phyloP scores from a whole-genome alignment of 106 monocot genomes.

The Dendrobium huoshanense region DNA sequence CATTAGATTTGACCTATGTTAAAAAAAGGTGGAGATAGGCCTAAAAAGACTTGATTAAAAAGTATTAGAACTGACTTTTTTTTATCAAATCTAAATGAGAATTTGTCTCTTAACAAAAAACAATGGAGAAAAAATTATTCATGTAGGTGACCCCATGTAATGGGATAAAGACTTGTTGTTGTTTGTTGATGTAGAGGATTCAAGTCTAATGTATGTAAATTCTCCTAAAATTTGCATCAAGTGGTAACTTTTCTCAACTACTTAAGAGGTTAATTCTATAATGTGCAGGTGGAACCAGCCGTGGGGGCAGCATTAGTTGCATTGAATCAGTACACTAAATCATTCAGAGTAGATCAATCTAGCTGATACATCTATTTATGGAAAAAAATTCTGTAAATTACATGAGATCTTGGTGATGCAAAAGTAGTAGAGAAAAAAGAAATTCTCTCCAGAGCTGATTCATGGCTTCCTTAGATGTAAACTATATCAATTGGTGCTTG shows the following conservation, averaged over 20 bases:
- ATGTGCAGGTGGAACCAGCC: conserved; percentile 83
- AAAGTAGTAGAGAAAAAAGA: not conserved
- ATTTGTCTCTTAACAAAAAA: too few species aligned
- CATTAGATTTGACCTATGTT: too few species aligned
- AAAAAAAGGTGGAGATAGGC: too few species aligned
- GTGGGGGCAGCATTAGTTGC: conserved; percentile 89
- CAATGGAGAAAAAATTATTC: too few species aligned
- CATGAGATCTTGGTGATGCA: not conserved
- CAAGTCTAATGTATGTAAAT: too few species aligned
- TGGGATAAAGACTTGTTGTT: too few species aligned
- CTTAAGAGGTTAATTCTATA: not conserved
- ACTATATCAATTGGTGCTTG: not conserved
- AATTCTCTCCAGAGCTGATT: not conserved
- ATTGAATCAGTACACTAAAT: conserved; percentile 34
- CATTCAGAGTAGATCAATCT: conserved; percentile 3
- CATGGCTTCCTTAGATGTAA: not conserved
- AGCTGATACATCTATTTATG: conserved; percentile 1
- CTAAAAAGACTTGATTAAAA: too few species aligned
- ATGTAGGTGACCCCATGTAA: too few species aligned
- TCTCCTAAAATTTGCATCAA: not conserved
- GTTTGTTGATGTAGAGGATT: too few species aligned
- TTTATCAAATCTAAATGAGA: too few species aligned
- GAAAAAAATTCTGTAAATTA: not conserved
- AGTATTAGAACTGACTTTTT: too few species aligned
- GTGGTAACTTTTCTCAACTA: not conserved